Conservation (phyloP, 192 early-diverging fungal genomes). For the Jimgerdemannia lactiflua region DNA sequence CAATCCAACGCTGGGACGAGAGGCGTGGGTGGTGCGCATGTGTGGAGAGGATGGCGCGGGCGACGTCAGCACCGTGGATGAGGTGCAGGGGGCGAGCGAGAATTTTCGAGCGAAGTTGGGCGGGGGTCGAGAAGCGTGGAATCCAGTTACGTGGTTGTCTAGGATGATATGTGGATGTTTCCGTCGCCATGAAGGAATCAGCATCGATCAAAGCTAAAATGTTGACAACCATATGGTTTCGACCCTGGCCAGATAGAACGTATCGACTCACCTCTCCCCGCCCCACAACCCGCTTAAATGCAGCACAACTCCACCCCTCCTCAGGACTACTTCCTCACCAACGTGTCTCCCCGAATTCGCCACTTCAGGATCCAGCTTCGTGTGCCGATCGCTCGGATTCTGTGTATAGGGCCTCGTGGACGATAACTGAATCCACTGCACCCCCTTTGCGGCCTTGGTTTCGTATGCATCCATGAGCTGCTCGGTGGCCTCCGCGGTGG, state of each 20-base stretch:
- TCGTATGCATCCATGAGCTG: conserved; percentile 37
- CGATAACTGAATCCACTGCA: conserved; percentile 30
- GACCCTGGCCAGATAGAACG: too few relatives aligned
- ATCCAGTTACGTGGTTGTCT: conserved; percentile 57
- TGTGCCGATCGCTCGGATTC: conserved; percentile 30
- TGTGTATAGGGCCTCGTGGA: conserved; percentile 28
- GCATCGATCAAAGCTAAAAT: too few relatives aligned
- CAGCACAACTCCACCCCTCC: conserved; percentile 37
- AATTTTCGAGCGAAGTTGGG: conserved; percentile 21
- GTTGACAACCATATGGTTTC: background rate
- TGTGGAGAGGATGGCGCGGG: conserved; percentile 47
- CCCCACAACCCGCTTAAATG: conserved; percentile 61
- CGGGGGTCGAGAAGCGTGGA: conserved; percentile 38
- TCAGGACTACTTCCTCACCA: conserved; percentile 37
- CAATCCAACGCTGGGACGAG: conserved; percentile 47
- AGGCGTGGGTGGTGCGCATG: conserved; percentile 15
- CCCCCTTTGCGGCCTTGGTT: background rate
- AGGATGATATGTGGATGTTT: background rate
- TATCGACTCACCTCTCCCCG: conserved; percentile 18
- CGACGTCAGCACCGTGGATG: conserved; percentile 61
- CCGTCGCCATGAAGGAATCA: too few relatives aligned
- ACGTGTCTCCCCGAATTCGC: conserved; percentile 26
- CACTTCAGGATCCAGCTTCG: conserved; percentile 22
- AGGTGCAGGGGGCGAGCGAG: conserved; percentile 44
- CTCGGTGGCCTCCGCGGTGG: conserved; percentile 17